Evolutionary conservation across 495 filamentous ascomycete genomes (phyloP).

Genomic region (Monascus purpureus): DNA sequence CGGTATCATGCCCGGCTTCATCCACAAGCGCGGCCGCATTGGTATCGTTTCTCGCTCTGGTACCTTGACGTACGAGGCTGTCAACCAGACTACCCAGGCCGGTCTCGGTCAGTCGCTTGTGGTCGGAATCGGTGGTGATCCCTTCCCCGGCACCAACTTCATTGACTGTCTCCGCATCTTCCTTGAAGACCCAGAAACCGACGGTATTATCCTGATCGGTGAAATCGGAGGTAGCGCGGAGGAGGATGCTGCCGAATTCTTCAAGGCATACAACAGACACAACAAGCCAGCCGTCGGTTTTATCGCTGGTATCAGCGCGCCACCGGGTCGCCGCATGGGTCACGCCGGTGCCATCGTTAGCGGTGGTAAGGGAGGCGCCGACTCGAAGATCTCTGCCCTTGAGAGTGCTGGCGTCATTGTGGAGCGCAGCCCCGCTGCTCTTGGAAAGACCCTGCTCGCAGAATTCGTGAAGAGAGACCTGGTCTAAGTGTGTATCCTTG

Average conservation of each 20-base stretch:
- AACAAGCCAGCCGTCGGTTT: constrained; percentile 97
- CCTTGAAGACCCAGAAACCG: constrained; percentile 88
- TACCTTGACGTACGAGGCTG: constrained; percentile 97
- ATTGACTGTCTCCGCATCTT: constrained; percentile 98
- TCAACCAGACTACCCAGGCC: constrained; percentile 97
- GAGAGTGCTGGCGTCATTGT: constrained; percentile 90
- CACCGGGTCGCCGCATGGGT: constrained; percentile 92
- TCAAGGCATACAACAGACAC: constrained; percentile 75
- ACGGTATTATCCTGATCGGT: constrained; percentile 99
- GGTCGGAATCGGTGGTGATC: constrained; percentile 95
- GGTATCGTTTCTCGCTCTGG: constrained; percentile 97
- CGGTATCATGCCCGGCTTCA: constrained; percentile 99
- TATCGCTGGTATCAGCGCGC: constrained; percentile 95
- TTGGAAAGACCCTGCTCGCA: constrained; percentile 84
- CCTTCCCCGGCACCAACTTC: constrained; percentile 98
- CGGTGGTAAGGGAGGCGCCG: constrained; percentile 91
- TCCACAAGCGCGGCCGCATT: constrained; percentile 97
- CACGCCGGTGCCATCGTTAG: constrained; percentile 96
- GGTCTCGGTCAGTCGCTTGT: constrained; percentile 96
- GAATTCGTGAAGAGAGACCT: constrained; percentile 95
- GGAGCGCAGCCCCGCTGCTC: constrained; percentile 79
- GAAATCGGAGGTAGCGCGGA: constrained; percentile 97
- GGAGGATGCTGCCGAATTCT: constrained; percentile 94
- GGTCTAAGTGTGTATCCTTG: constrained; percentile 49
- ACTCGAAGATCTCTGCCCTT: constrained; percentile 92